Evolutionary conservation across 208 protist genomes (phyloP), one percentile per base, ranked within the genome.

Genomic region (Crithidia sp.): DNA sequence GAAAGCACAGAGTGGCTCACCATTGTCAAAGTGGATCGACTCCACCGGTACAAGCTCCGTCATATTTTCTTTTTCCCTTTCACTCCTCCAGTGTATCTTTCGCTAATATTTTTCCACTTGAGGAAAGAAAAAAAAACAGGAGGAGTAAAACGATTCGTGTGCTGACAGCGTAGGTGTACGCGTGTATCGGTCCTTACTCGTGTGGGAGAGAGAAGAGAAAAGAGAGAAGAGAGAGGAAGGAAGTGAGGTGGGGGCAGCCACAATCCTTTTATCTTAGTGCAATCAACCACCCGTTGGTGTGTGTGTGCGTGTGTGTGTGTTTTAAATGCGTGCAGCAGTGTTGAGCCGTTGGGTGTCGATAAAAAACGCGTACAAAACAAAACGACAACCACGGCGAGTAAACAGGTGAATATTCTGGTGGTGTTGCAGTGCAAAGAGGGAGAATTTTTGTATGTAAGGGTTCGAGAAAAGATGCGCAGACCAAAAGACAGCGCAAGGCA

Each of bases 31-130:
- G 60, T 60, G 53, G 28, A 81, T 17, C 45, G 67, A 57, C 10
- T 73, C 76, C 17, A 50, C 54, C 16, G 80, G 67, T 12, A 92
- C 76, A 41, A 79, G 71, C 43, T 87, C 86, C 7, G 80, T 87
- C 81, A 86, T 85, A 2, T 43, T 41, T 47, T 62, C 45, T 47
- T 62, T 43, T 16, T 62, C 36, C 5, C 6, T 69, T 5, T 54
- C 54, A 62, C 37, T 65, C 17, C 28, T 28, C 28, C 28, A 28
- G 28, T 28, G 28, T 28, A 1, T 28, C 28, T 28, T 28, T 28
- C 28, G 28, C 28, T 28, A 28, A 28, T 28, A 28, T 2, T 67
- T 67, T 37, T 40, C 49, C 28, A 44, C 13, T 58, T 67, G 41
- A 7, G 14, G 57, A 74, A 56, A 57, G 52, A 57, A 53, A 57